These are phyloP conservation scores for Plantago major DNA, from an alignment of 257 asterid species.

Conservation along the genomic window DNA sequence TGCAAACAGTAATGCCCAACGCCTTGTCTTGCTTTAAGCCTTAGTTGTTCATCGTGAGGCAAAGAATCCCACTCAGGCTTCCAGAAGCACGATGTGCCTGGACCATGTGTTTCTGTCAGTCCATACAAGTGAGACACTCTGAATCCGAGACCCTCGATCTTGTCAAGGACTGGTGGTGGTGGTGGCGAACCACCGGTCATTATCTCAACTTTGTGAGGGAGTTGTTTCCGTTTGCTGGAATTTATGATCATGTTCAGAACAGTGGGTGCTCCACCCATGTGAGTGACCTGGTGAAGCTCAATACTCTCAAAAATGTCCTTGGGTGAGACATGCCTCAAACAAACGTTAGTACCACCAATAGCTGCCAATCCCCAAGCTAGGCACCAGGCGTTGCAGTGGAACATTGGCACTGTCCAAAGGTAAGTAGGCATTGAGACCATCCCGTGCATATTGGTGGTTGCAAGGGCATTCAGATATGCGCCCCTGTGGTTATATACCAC, in stretches of 20 bases:
- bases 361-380: constrained; percentile 57
- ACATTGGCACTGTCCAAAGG: constrained; percentile 66
- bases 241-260: constrained; percentile 47
- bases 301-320: constrained; percentile 35
- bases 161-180: constrained; percentile 36
- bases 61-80: constrained; percentile 48
- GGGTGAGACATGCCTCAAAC: constrained; percentile 42
- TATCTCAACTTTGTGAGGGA: constrained; percentile 38
- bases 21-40: constrained; percentile 49
- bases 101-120: constrained; percentile 50
- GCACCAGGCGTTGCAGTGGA: constrained; percentile 67
- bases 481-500: constrained; percentile 56
- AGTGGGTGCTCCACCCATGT: constrained; percentile 59
- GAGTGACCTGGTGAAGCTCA: constrained; percentile 34
- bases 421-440: constrained; percentile 39
- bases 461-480: constrained; percentile 46
- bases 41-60: constrained; percentile 27
- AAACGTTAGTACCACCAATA: constrained; percentile 53
- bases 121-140: constrained; percentile 50
- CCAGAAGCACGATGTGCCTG: constrained; percentile 47
- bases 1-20: constrained; percentile 40
- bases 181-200: constrained; percentile 63
- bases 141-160: constrained; percentile 44
- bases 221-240: constrained; percentile 19
- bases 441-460: constrained; percentile 35